Evolutionary conservation across 202 grass and related monocot species (phyloP).

Genomic region (Tripidium arundinaceum): DNA sequence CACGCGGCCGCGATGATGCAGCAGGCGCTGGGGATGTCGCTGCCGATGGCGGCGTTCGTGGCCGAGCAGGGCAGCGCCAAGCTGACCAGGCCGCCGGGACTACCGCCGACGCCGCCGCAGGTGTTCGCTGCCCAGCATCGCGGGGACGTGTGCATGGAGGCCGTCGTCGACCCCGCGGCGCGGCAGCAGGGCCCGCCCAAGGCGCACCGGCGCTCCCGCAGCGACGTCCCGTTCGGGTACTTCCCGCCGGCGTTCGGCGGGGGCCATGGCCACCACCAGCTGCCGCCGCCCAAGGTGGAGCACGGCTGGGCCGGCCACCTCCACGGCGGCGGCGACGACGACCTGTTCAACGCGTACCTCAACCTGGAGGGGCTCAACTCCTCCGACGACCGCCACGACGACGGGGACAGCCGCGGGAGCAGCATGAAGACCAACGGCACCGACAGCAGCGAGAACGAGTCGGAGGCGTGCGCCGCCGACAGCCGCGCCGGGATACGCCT

Average conservation of each 20-base stretch:
- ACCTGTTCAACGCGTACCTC: conserved; percentile 72
- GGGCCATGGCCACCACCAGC: not conserved
- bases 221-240: conserved; percentile 63
- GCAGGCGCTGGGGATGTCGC: conserved; percentile 17
- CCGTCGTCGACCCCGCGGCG: conserved; percentile 19
- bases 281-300: conserved; percentile 44
- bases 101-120: conserved; percentile 46
- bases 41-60: conserved; percentile 32
- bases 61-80: conserved; percentile 9
- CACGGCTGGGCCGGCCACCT: conserved; percentile 35
- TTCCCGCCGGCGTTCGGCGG: conserved; percentile 35
- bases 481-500: conserved; percentile 32
- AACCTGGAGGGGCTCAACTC: conserved; percentile 82
- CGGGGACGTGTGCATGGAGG: conserved; percentile 40
- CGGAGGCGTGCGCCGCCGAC: conserved; percentile 51
- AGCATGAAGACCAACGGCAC: conserved; percentile 64
- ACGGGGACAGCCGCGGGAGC: conserved; percentile 58
- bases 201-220: conserved; percentile 57
- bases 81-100: conserved; percentile 29
- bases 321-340: conserved; percentile 26
- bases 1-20: conserved; percentile 32
- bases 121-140: not conserved
- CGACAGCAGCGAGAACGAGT: conserved; percentile 85
- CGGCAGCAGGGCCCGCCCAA: conserved; percentile 32
- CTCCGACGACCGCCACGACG: conserved; percentile 58